Conservation (phyloP, 257 asterid species). For the Voacanga thouarsii region DNA sequence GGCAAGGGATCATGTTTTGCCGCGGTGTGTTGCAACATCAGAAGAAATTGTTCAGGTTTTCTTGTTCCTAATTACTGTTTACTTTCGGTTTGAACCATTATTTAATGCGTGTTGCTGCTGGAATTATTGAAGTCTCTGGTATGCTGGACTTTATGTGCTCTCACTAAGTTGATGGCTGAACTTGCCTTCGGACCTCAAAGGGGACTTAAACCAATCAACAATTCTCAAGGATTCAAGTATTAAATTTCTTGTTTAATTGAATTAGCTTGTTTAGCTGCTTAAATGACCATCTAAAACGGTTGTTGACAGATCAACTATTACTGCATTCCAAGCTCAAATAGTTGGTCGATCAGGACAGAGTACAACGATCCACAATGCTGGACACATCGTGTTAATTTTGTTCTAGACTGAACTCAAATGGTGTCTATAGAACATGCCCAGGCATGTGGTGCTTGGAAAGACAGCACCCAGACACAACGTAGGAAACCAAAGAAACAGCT, state of each 20-base stretch:
- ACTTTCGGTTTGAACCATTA: background rate
- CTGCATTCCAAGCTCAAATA: background rate
- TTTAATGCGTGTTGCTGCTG: background rate
- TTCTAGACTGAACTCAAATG: background rate
- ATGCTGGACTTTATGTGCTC: background rate
- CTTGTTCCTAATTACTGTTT: conserved; percentile 3
- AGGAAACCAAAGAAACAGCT: background rate
- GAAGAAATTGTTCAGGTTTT: conserved; percentile 97
- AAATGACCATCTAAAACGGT: background rate
- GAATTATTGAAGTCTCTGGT: background rate
- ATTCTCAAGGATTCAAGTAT: background rate
- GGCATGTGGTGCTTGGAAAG: background rate
- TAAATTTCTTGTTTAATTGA: background rate
- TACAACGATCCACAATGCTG: background rate
- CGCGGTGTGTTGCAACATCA: conserved; percentile 70
- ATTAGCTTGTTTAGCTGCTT: background rate
- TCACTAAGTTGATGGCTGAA: background rate
- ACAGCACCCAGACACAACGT: background rate
- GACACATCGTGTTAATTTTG: background rate
- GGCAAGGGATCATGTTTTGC: conserved; percentile 67
- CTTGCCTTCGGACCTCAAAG: background rate
- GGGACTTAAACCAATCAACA: background rate
- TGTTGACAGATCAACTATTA: background rate
- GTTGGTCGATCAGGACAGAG: background rate
- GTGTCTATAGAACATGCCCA: background rate